phyloP scores from a whole-genome alignment of 2,329 filamentous ascomycete genomes.

The Aureobasidium sp. region DNA sequence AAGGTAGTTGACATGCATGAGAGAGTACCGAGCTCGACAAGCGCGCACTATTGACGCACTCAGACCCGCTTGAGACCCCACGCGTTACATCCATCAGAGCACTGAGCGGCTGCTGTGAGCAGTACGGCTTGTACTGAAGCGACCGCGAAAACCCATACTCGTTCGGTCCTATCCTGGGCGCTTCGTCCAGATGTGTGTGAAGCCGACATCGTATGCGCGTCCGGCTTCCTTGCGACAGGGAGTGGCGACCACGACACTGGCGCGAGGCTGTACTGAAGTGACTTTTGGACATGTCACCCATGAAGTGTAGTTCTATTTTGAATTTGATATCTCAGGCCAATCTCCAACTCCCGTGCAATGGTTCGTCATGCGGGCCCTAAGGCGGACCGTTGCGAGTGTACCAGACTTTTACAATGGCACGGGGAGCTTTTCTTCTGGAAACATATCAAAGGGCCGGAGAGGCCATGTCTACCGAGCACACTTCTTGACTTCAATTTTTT shows the following conservation, averaged over 20 bases:
- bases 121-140: background rate
- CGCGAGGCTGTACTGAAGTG: background rate
- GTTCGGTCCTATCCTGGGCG: background rate
- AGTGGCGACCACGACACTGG: background rate
- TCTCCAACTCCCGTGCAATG: slow-evolving; percentile 1
- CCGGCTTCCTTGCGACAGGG: background rate
- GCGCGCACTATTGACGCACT: slow-evolving; percentile 10
- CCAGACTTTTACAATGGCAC: slow-evolving; percentile 8
- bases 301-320: slow-evolving; percentile 12
- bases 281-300: background rate
- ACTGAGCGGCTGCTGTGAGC: background rate
- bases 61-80: slow-evolving; percentile 6
- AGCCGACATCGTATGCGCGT: background rate
- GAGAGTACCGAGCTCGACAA: slow-evolving; percentile 3
- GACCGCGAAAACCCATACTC: background rate
- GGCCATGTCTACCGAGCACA: background rate
- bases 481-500: background rate
- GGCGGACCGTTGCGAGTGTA: slow-evolving; percentile 14
- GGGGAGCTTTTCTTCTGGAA: background rate
- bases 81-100: background rate
- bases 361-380: slow-evolving; percentile 10
- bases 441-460: background rate
- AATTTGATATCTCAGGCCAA: slow-evolving; percentile 6
- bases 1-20: background rate
- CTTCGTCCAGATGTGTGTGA: background rate